Percentiles rank a stretch among this genome's conserved stretches.
These are phyloP conservation scores for Quercus phellos DNA, from an alignment of 331 rosid species.

Conservation along the genomic window DNA sequence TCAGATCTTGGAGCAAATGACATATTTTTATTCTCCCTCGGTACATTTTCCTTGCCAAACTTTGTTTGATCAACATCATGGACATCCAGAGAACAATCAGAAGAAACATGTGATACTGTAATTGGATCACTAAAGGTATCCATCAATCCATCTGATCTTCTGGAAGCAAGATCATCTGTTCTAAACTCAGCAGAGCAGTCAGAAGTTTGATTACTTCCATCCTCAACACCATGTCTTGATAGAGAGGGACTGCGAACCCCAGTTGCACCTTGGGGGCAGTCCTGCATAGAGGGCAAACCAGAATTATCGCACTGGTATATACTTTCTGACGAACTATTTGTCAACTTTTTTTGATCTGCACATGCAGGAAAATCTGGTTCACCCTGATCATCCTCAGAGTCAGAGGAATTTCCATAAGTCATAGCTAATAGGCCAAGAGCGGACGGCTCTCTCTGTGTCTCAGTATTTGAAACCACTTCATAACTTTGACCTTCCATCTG, in stretches of 20 bases:
- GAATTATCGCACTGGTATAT: conserved; percentile 34
- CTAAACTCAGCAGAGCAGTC: conserved; percentile 36
- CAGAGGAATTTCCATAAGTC: conserved; percentile 75
- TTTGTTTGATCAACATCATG: conserved; percentile 38
- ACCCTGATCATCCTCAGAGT: conserved; percentile 66
- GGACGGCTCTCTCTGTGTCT: conserved; percentile 33
- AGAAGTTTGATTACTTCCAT: conserved; percentile 25
- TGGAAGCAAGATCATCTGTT: conserved; percentile 34
- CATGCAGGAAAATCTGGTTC: conserved; percentile 36
- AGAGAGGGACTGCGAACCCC: conserved; percentile 14
- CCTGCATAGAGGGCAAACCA: conserved; percentile 31
- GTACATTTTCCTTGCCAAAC: conserved; percentile 28
- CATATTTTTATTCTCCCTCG: conserved; percentile 33
- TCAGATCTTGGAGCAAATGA: conserved; percentile 47
- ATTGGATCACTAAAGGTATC: conserved; percentile 25
- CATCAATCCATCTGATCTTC: conserved; percentile 26
- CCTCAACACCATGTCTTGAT: conserved; percentile 24
- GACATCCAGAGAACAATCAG: conserved; percentile 29
- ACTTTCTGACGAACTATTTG: conserved; percentile 35
- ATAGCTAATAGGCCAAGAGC: conserved; percentile 79
- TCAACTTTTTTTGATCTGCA: conserved; percentile 23
- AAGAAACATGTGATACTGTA: conserved; percentile 25
- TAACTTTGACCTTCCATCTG: conserved; percentile 33
- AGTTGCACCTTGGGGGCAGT: conserved; percentile 25
- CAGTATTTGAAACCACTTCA: conserved; percentile 31